These are phyloP conservation scores for Bruguiera gymnorhiza DNA, from an alignment of 345 rosid species.

Conservation along the genomic window DNA sequence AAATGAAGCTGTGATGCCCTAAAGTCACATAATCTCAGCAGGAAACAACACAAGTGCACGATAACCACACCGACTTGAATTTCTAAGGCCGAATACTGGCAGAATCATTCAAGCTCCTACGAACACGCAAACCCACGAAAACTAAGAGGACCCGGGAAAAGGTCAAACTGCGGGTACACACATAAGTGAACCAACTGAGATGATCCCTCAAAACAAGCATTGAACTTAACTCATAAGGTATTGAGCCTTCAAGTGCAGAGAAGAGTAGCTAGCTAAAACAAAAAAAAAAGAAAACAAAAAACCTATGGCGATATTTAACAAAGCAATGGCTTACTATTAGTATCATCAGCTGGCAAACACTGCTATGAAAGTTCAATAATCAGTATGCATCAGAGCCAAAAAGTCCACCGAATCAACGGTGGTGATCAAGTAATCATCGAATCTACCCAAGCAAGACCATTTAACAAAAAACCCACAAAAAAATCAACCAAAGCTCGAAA, in stretches of 20 bases:
- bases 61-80: not conserved
- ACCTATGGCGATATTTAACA: no score
- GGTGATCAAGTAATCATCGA: conserved; percentile 12
- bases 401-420: conserved; percentile 18
- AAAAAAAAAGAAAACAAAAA: no score
- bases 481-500: conserved; percentile 4
- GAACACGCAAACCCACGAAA: not conserved
- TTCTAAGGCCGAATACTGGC: not conserved
- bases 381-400: not conserved
- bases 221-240: no score
- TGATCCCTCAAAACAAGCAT: no score
- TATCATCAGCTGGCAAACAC: not conserved
- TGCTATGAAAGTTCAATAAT: not conserved
- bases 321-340: no score
- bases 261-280: no score
- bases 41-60: no score
- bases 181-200: no score
- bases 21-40: no score
- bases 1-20: no score
- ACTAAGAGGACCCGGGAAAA: no score
- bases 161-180: no score
- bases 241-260: not conserved
- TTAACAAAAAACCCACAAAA: conserved; percentile 1
- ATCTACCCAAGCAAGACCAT: not conserved
- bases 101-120: not conserved